Evolutionary conservation across 2,329 filamentous ascomycete species (phyloP).

Genomic region (Fusarium sambucinum): DNA sequence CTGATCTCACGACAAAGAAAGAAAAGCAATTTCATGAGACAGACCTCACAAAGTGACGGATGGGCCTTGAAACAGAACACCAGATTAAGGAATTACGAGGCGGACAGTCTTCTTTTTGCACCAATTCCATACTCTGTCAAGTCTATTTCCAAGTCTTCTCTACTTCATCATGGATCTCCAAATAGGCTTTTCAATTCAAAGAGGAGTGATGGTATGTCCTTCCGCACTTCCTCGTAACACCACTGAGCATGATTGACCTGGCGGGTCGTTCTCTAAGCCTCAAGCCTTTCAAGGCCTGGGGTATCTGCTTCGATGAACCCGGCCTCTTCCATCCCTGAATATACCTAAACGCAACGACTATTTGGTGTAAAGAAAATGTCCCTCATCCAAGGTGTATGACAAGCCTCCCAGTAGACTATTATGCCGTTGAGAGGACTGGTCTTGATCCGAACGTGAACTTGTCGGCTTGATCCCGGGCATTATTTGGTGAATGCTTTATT

Average conservation of each 20-base stretch:
- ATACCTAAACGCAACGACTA: constrained; percentile 28
- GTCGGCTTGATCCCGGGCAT: constrained; percentile 16
- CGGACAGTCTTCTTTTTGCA: constrained; percentile 5
- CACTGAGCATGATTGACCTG: constrained; percentile 21
- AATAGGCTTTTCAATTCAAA: constrained; percentile 40
- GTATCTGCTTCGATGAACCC: constrained; percentile 42
- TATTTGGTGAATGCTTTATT: constrained; percentile 22
- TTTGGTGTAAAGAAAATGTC: constrained; percentile 21
- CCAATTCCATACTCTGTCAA: constrained; percentile 21
- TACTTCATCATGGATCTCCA: constrained; percentile 17
- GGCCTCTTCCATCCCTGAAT: constrained; percentile 30
- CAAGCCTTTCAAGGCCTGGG: constrained; percentile 33
- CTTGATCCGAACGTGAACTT: constrained; percentile 5
- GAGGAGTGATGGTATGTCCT: constrained; percentile 17
- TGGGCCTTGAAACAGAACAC: too few relatives aligned
- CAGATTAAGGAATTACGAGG: background rate
- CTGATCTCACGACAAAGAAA: background rate
- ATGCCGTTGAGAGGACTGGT: constrained; percentile 17
- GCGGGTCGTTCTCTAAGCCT: constrained; percentile 33
- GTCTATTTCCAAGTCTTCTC: constrained; percentile 26
- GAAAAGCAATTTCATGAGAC: background rate
- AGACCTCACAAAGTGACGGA: background rate
- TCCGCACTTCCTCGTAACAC: constrained; percentile 18
- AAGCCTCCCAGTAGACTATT: constrained; percentile 4
- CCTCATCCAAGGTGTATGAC: constrained; percentile 5